A percentile compares a stretch with the other conserved stretches of the same genome.
phyloP scores from a whole-genome alignment of 2,329 filamentous ascomycete species.

The Dichotomopilus funicola region DNA sequence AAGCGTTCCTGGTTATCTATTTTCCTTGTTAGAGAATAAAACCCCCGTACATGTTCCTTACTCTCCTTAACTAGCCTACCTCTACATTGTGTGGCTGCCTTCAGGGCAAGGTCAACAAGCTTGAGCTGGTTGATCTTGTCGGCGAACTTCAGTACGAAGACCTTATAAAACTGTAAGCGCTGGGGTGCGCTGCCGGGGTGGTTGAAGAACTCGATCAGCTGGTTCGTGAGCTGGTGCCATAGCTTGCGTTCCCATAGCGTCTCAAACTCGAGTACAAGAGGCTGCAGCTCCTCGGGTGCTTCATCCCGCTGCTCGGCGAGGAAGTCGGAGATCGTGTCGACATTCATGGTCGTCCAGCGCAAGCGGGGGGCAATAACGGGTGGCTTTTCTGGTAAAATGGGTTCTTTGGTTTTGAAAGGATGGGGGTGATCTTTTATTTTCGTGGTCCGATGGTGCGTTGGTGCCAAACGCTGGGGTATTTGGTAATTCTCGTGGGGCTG shows the following conservation, averaged over 20 bases:
- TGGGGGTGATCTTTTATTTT: background rate
- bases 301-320: constrained; percentile 83
- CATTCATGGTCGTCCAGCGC: constrained; percentile 54
- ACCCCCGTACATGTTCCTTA: background rate
- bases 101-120: constrained; percentile 83
- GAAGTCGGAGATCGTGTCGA: constrained; percentile 85
- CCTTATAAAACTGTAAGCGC: constrained; percentile 85
- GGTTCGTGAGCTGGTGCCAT: constrained; percentile 96
- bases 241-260: constrained; percentile 97
- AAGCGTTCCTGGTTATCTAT: constrained; percentile 82
- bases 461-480: background rate
- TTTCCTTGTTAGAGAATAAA: background rate
- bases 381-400: background rate
- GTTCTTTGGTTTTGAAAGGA: background rate
- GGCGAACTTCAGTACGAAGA: constrained; percentile 91
- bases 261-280: constrained; percentile 85
- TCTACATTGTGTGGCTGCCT: constrained; percentile 77
- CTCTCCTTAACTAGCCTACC: constrained; percentile 40
- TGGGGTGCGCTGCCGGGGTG: constrained; percentile 73
- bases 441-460: too few species aligned
- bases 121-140: constrained; percentile 99
- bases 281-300: constrained; percentile 81
- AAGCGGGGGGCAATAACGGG: background rate
- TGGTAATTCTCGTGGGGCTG: constrained; percentile 1
- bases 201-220: constrained; percentile 82